phyloP scores from a whole-genome alignment of 805 yeast genomes.

The Candida endomychidarum region DNA sequence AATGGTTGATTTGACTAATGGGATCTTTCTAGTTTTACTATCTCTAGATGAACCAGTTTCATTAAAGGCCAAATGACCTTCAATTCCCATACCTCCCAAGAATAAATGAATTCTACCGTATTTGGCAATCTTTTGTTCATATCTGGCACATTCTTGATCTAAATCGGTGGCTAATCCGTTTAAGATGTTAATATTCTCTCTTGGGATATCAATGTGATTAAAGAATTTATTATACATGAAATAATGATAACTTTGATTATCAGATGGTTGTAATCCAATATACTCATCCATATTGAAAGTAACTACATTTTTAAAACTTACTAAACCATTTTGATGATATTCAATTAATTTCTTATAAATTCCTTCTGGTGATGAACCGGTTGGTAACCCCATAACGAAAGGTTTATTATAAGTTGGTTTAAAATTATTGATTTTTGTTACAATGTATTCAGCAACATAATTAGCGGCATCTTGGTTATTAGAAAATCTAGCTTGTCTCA shows the following conservation, averaged over 20 bases:
- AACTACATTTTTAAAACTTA: slow-evolving; percentile 52
- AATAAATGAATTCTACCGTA: slow-evolving; percentile 54
- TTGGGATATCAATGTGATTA: slow-evolving; percentile 54
- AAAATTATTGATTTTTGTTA: slow-evolving; percentile 43
- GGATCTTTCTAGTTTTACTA: slow-evolving; percentile 47
- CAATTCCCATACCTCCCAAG: slow-evolving; percentile 60
- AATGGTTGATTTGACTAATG: slow-evolving; percentile 49
- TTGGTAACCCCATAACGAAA: slow-evolving; percentile 58
- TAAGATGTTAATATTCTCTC: slow-evolving; percentile 52
- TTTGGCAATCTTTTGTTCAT: slow-evolving; percentile 48
- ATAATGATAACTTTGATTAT: slow-evolving; percentile 55
- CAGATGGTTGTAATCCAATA: slow-evolving; percentile 45
- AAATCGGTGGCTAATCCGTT: slow-evolving; percentile 50
- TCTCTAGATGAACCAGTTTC: slow-evolving; percentile 52
- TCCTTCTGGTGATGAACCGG: slow-evolving; percentile 62
- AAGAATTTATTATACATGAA: slow-evolving; percentile 58
- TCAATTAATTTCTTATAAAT: slow-evolving; percentile 48
- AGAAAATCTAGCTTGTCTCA: slow-evolving; percentile 36
- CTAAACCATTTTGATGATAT: slow-evolving; percentile 40
- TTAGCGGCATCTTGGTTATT: slow-evolving; percentile 41
- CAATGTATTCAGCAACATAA: slow-evolving; percentile 47
- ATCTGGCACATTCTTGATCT: slow-evolving; percentile 46
- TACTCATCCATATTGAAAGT: slow-evolving; percentile 67
- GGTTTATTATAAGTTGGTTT: slow-evolving; percentile 46
- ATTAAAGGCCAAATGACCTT: slow-evolving; percentile 62